Conservation (phyloP, 2,329 filamentous ascomycete genomes). For the Torrubiella hemipterigena region DNA sequence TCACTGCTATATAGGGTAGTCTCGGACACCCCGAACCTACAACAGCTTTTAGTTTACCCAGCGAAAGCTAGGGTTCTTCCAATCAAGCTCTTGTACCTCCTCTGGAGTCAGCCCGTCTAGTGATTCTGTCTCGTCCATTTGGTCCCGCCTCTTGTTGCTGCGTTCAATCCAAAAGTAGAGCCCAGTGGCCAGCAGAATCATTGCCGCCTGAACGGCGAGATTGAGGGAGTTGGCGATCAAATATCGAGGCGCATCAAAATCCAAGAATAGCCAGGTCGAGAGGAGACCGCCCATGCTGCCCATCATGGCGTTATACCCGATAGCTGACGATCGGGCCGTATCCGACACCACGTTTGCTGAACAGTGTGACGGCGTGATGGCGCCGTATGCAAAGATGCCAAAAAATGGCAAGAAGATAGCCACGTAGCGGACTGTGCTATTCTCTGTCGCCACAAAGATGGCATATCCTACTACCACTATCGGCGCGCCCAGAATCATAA, state of each 20-base stretch:
- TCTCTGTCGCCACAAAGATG: slow-evolving; percentile 48
- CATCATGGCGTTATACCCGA: slow-evolving; percentile 44
- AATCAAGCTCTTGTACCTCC: slow-evolving; percentile 50
- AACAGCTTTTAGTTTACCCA: slow-evolving; percentile 33
- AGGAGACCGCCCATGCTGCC: slow-evolving; percentile 7
- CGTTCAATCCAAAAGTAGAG: slow-evolving; percentile 48
- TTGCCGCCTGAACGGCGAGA: slow-evolving; percentile 45
- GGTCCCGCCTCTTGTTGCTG: slow-evolving; percentile 48
- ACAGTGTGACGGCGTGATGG: slow-evolving; percentile 53
- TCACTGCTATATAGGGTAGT: no score
- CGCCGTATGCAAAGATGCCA: slow-evolving; percentile 49
- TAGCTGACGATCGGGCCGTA: slow-evolving; percentile 49
- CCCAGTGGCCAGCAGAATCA: slow-evolving; percentile 35
- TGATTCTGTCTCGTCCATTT: slow-evolving; percentile 41
- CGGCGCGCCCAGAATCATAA: slow-evolving; percentile 46
- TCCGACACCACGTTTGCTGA: slow-evolving; percentile 59
- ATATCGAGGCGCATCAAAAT: slow-evolving; percentile 51
- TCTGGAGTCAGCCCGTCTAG: slow-evolving; percentile 40
- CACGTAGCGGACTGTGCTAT: slow-evolving; percentile 45
- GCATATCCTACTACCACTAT: slow-evolving; percentile 56
- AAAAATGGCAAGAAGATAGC: slow-evolving; percentile 56
- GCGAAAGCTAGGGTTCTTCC: slow-evolving; percentile 55
- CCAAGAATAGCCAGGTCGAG: slow-evolving; percentile 26
- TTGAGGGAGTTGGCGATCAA: slow-evolving; percentile 62
- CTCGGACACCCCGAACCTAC: no score